These are phyloP conservation scores for Plasmodium gonderi DNA, from an alignment of 169 alveolate species.

Conservation along the genomic window DNA sequence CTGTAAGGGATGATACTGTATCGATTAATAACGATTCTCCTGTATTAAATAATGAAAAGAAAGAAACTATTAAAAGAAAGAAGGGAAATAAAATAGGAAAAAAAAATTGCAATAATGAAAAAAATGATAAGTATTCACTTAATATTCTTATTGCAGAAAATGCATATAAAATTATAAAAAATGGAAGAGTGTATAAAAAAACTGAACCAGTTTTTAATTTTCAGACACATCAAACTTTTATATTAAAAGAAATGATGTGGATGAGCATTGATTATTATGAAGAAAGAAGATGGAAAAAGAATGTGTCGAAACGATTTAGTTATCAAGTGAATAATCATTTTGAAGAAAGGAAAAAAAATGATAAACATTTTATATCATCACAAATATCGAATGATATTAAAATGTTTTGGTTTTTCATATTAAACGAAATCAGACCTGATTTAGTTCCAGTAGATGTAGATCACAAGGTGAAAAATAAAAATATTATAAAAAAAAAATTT, in stretches of 20 bases:
- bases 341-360: constrained; percentile 68
- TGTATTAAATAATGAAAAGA: constrained; percentile 26
- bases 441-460: constrained; percentile 73
- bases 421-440: constrained; percentile 74
- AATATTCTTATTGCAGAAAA: constrained; percentile 65
- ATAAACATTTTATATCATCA: constrained; percentile 70
- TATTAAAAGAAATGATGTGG: constrained; percentile 84
- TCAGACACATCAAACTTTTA: constrained; percentile 78
- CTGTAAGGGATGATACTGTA: constrained; percentile 9
- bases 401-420: constrained; percentile 74
- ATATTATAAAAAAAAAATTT: constrained; percentile 27
- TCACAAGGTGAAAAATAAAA: constrained; percentile 65
- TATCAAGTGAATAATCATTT: constrained; percentile 78
- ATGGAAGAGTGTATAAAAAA: constrained; percentile 57
- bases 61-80: constrained; percentile 20
- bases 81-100: constrained; percentile 41
- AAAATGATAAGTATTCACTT: constrained; percentile 58
- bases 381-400: constrained; percentile 74
- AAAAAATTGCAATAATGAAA: constrained; percentile 33
- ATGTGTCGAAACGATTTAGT: constrained; percentile 81
- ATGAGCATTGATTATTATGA: constrained; percentile 84
- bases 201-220: constrained; percentile 26
- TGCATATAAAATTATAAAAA: constrained; percentile 70
- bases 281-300: constrained; percentile 85
- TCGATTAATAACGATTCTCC: constrained; percentile 12